Evolutionary conservation across 2,329 filamentous ascomycete genomes (phyloP), one percentile per base, ranked within the genome.

Genomic region (Bertia moriformis): DNA sequence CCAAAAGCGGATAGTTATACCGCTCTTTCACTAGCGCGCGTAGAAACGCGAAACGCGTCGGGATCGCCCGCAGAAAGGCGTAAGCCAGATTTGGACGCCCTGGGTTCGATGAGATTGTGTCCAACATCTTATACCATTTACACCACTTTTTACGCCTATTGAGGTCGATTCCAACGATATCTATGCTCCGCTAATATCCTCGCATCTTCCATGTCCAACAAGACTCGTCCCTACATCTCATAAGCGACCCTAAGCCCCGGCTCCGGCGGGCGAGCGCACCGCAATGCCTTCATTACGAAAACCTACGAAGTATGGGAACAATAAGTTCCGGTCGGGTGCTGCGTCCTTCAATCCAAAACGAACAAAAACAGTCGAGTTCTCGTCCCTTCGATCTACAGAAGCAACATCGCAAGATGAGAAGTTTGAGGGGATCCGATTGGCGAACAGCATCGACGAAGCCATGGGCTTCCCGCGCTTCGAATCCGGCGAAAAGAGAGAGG

Each of bases 391-490:
- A 7, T 35, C 32, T 41, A 78, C 76, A 40, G 93, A 98, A 65
- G 80, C 74, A 39, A 96, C 87, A 1, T 93, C 88, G 4, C 78
- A 85, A 51, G 86, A 94, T 67, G 91, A 98, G 60, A 93, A 86
- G 59, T 77, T 85, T 61, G 88, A 98, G 61, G 79, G 86, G 27
- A 81, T 78, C 37, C 77, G 78, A 41, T 73, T 94, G 39, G 86
- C 86, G 20, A 77, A 94, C 61, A 74, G 70, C 51, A 95, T 98
- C 55, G 93, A 98, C 63, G 91, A 96, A 63, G 71, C 73, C 44
- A 91, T 96, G 78, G 93, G 91, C 39, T 98, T 98, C 57, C 71
- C 79, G 22, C 82, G 89, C 38, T 95, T 88, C 56, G 93, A 98
- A 46, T 79, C 84, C 20, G 91, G 86, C 37, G 76, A 83, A 54